Base-by-base conservation (phyloP, 139 green algal species). In the Yamagishiella unicocca region DNA sequence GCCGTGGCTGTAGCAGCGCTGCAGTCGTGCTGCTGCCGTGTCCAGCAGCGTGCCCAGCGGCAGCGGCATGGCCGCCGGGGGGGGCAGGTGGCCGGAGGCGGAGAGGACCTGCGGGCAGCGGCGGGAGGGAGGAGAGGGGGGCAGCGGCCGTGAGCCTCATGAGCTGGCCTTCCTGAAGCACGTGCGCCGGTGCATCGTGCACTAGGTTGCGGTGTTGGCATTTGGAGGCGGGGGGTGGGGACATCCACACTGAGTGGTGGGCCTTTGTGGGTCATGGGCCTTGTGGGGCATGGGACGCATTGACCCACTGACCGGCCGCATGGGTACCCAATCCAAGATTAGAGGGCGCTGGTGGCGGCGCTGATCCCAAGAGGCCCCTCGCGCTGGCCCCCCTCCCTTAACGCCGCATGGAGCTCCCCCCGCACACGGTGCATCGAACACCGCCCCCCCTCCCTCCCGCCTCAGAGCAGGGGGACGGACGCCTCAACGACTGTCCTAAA, bases 1-100 rank as follows among this genome's bases (percentile, higher is more conserved):
- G 2, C 64, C 45, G 7, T 9, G 38, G 43, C 31, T 38, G 80
- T 62, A 38, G 79, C 64, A 86, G 45, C 80, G 64, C 80, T 86
- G 80, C 62, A 86, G n/a, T 17, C 64, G 80, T 42, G 42, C 43
- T 10, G 64, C 25, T 1, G 61, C 61, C 2, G 79, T 61, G 21
- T 43, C 79, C 7, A 85, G 58, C 40, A 86, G 80, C 43, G 22
- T 8, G 38, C 42, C 12, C 31, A 86, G 43, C n/a, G 64, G 64
- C 33, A 68, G 42, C 62, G 62, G 62, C 43, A 78, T 42, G 21
- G 43, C 24, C n/a, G 14, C 21, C 19, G 43, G 14, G 2, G 64
- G 31, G 0, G 80, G 80, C 62, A 86, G n/a, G 80, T 86, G 80
- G 43, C 80, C 80, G 0, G 62, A 67, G 21, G 31, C 3, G 10